Base-by-base conservation (phyloP, 148 eudicot species). In the Camellia japonica region DNA sequence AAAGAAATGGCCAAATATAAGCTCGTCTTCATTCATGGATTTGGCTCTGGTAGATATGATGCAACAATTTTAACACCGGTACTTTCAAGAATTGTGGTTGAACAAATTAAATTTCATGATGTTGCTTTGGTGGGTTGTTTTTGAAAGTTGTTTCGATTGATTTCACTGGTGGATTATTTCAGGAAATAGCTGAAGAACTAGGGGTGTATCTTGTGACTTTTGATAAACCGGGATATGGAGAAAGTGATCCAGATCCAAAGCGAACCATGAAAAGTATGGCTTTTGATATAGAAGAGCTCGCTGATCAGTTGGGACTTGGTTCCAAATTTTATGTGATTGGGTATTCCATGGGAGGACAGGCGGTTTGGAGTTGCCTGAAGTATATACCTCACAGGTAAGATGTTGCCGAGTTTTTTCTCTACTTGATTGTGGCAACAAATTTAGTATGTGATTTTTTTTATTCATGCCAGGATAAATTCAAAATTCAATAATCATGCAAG, bases 171-270 rank as follows among this genome's bases (percentile, higher is more conserved):
- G 41, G 18, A 71, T 47, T 59, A 18, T 20, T 79, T 41, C 83
- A 93, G 97, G 86, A 83, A 59, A 69, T 85, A 11, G 55, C 85
- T 62, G 87, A 91, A 75, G 90, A 85, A 68, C 61, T 90, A 54
- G 92, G 90, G 58, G 55, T 91, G 66, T 83, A 83, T 75, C 77
- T 91, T 59, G 86, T 93, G 60, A 79, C 93, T 49, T 88, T 86
- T 83, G 97, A 93, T 77, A 86, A 94, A 59, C 90, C 97, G 46
- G 97, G 97, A n/a, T 90, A 93, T 85, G 97, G 97, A 60, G 90
- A 93, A 79, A 91, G 97, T 72, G 94, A 91, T 85, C 93, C 95
- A 64, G 77, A 93, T 80, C 93, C 97, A 42, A 78, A 83, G 18
- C 83, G 90, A 82, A 87, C 95, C 42, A 54, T 74, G 13, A 86